Evolutionary conservation across 192 early-diverging fungal species (phyloP), one percentile per base, ranked within the genome.

Genomic region (Physocladia obscura): DNA sequence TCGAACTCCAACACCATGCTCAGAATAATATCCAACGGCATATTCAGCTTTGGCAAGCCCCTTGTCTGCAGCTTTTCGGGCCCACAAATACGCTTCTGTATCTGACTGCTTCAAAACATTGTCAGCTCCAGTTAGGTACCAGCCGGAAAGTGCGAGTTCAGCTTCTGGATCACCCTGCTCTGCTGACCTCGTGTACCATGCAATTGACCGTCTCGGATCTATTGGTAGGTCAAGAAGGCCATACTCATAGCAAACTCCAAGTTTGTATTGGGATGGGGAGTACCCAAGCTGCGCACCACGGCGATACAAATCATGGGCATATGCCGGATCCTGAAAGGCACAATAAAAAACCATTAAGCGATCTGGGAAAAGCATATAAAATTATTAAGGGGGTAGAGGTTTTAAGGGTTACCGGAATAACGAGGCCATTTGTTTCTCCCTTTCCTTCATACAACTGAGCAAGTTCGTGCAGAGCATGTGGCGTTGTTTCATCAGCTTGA

Each of bases 21-120:
- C 95, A 38, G 87, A 85, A 76, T 93, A 99, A 76, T 97, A 97
- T 4, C 94, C 97, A 8, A 99, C 90, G 1, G 95, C 95, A 69
- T 94, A 98, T 76, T 98, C 95, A n/a, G 95, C 97, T 78, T 96
- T 95, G 15, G 94, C 88, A 30, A 94, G 81, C 11, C 93, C 92
- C 76, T 92, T 96, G 71, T 97, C 95, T 0, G 97, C 97, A 13
- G 97, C 93, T 60, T 93, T 92, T 21, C 93, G 86, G n/a, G 97
- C 95, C 97, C 97, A 99, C 67, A 94, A 77, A 72, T 95, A 99
- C n/a, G 97, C 95, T 75, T 98, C 92, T 22, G 84, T 86, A 76
- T 98, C 96, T 63, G 84, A 93, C 79, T 95, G 95, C 61, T 84
- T 84, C 73, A 99, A 74, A 8, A 94, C 86, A 13, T 89, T 90